phyloP scores from a whole-genome alignment of 306 rosid species.

The Fagus crenata region DNA sequence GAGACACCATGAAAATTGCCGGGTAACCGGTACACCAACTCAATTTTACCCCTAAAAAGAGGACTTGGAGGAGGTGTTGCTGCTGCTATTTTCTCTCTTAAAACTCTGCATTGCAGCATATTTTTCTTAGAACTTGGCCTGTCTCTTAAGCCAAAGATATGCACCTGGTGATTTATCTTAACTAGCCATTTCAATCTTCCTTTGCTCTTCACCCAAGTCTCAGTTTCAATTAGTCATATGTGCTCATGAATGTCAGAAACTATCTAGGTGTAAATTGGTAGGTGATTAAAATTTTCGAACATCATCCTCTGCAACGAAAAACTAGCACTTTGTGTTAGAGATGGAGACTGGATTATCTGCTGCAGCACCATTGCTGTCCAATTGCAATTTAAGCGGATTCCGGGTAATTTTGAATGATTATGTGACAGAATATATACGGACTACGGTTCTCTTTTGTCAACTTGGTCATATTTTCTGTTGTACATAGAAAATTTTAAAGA shows the following conservation, averaged over 20 bases:
- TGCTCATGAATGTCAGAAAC: background rate
- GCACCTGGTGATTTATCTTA: background rate
- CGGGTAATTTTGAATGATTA: constrained; percentile 13
- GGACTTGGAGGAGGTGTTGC: background rate
- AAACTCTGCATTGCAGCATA: background rate
- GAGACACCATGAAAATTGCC: constrained; percentile 1
- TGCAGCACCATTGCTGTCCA: constrained; percentile 10
- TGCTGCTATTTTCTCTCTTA: constrained; percentile 2
- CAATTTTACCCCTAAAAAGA: constrained; percentile 13
- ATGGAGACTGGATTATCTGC: constrained; percentile 25
- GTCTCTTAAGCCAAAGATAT: background rate
- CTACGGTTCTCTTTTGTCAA: background rate
- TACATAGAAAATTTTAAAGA: background rate
- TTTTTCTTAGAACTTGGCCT: background rate
- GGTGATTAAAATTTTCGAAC: background rate
- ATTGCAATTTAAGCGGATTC: constrained; percentile 7
- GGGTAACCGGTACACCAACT: constrained; percentile 11
- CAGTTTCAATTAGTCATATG: background rate
- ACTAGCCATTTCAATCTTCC: background rate
- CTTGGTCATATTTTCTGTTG: background rate
- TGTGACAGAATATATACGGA: background rate
- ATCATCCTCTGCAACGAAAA: background rate
- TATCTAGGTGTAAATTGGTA: background rate
- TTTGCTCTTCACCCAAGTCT: background rate
- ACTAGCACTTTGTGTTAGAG: background rate